Conservation (phyloP, 768 basidiomycete species). For the Brasilioporus rufonigricans region DNA sequence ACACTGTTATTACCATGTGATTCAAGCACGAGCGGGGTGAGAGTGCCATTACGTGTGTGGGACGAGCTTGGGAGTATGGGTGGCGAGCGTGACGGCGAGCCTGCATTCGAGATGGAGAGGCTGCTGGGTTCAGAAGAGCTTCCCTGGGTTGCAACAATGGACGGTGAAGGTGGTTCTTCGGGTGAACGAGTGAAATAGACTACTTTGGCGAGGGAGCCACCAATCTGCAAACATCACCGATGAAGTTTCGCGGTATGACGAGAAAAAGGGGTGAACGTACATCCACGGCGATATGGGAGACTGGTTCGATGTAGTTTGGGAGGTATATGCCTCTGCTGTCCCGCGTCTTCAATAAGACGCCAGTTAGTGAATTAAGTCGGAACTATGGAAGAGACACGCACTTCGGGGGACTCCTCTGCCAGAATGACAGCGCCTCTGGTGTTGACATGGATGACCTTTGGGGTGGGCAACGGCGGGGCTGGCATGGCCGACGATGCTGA, state of each 20-base stretch:
- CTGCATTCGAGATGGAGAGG: conserved; percentile 37
- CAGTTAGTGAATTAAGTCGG: conserved; percentile 12
- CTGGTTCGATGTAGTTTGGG: conserved; percentile 95
- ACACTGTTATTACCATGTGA: conserved; percentile 32
- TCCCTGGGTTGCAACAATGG: conserved; percentile 58
- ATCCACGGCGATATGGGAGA: conserved; percentile 97
- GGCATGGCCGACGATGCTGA: conserved; percentile 34
- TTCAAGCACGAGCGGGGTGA: conserved; percentile 79
- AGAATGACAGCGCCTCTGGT: conserved; percentile 92
- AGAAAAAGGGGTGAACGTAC: conserved; percentile 49
- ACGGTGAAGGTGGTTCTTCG: conserved; percentile 78
- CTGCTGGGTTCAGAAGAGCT: conserved; percentile 47
- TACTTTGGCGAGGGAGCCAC: conserved; percentile 95
- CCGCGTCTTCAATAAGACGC: conserved; percentile 55
- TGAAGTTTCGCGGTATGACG: background rate
- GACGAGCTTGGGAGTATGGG: conserved; percentile 27
- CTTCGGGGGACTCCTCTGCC: conserved; percentile 92
- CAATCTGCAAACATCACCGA: conserved; percentile 57
- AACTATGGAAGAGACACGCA: conserved; percentile 36
- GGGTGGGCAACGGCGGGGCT: conserved; percentile 69
- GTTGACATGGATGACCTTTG: conserved; percentile 90
- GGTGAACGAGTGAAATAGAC: conserved; percentile 97
- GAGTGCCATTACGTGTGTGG: conserved; percentile 59
- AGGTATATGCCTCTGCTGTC: conserved; percentile 97
- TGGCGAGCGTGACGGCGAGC: conserved; percentile 29